Conservation (phyloP, 2,329 filamentous ascomycete species). For the Penicillium sp. region DNA sequence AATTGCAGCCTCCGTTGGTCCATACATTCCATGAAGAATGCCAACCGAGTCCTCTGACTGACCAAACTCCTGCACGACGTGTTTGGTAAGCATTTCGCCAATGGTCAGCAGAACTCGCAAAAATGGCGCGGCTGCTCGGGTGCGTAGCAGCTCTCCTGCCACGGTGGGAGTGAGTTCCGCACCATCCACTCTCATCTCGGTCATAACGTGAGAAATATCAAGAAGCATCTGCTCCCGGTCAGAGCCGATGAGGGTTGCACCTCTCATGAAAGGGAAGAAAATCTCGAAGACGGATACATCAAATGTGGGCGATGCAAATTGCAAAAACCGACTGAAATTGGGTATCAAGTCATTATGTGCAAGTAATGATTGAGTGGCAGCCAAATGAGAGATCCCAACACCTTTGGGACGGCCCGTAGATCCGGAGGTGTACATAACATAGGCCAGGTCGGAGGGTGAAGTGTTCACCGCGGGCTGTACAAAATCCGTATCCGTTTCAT, state of each 20-base stretch:
- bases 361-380: conserved; percentile 74
- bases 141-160: conserved; percentile 68
- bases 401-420: conserved; percentile 88
- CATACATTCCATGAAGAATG: conserved; percentile 89
- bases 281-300: conserved; percentile 95
- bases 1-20: conserved; percentile 85
- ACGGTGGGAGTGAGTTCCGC: conserved; percentile 88
- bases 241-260: conserved; percentile 67
- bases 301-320: conserved; percentile 89
- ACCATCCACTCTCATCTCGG: conserved; percentile 65
- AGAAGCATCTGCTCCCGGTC: conserved; percentile 66
- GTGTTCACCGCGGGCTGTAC: conserved; percentile 2
- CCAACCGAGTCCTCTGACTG: conserved; percentile 50
- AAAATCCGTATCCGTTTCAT: not conserved
- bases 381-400: conserved; percentile 72
- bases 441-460: conserved; percentile 55
- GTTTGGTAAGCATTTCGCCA: conserved; percentile 81
- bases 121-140: conserved; percentile 61
- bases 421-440: conserved; percentile 91
- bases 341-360: conserved; percentile 78
- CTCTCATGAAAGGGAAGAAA: conserved; percentile 77
- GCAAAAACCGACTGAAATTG: conserved; percentile 70
- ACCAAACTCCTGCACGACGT: conserved; percentile 76
- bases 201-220: conserved; percentile 66
- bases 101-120: conserved; percentile 76